Percentiles rank a stretch among this genome's conserved stretches.
These are phyloP conservation scores for Plasmodium gallinaceum DNA, from an alignment of 169 alveolate species.

Conservation along the genomic window DNA sequence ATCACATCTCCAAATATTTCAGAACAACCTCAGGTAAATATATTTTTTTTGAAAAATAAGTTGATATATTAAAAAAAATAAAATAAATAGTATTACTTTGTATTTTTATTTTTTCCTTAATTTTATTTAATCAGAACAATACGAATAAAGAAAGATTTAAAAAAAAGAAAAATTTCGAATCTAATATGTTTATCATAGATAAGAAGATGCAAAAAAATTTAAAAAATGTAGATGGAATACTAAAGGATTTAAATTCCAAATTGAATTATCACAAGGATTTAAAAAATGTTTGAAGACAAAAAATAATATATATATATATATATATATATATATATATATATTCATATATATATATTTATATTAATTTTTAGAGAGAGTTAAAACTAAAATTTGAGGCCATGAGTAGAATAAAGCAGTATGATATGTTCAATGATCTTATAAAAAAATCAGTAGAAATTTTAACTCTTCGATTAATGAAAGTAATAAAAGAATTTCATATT, in stretches of 20 bases:
- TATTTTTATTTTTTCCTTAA: not conserved
- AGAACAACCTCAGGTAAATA: not conserved
- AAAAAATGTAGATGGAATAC: slow-evolving; percentile 21
- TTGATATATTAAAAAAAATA: not conserved
- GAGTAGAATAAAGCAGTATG: slow-evolving; percentile 54
- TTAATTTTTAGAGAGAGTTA: slow-evolving; percentile 30
- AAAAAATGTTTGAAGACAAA: slow-evolving; percentile 23
- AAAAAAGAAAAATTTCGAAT: slow-evolving; percentile 12
- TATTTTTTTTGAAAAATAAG: too few species aligned
- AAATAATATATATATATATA: not conserved
- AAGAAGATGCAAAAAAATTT: slow-evolving; percentile 54
- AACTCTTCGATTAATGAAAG: slow-evolving; percentile 40
- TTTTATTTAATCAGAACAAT: not conserved
- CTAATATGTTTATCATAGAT: slow-evolving; percentile 47
- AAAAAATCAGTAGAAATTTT: slow-evolving; percentile 45
- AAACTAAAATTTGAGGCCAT: slow-evolving; percentile 51
- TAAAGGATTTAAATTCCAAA: slow-evolving; percentile 31
- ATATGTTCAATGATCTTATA: slow-evolving; percentile 37
- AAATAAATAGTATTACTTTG: not conserved
- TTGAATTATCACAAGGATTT: slow-evolving; percentile 48
- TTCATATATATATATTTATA: not conserved
- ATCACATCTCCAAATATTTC: not conserved
- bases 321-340: slow-evolving; percentile 1
- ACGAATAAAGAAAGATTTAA: not conserved
- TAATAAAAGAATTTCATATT: not conserved